Conservation (phyloP, 2,329 filamentous ascomycete genomes). For the Penicillium oxalicum region DNA sequence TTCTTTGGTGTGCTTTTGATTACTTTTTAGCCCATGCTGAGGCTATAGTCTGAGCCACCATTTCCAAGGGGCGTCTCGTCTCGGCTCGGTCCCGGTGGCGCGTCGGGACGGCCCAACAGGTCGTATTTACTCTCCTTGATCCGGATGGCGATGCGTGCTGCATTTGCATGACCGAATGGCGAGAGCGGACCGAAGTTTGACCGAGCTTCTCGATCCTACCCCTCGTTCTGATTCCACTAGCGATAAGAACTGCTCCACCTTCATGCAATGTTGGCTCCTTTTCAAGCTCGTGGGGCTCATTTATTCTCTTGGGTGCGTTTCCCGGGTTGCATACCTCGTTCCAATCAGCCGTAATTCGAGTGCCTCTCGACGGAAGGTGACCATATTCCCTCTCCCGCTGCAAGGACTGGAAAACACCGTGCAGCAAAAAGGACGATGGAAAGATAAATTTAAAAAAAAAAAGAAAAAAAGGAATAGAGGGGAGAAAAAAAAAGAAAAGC, state of each 20-base stretch:
- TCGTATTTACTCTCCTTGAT: no score
- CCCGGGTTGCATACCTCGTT: conserved; percentile 3
- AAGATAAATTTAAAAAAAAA: conserved; percentile 1
- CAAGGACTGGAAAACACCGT: conserved; percentile 12
- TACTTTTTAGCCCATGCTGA: no score
- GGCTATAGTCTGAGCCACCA: no score
- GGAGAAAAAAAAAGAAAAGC: neutral
- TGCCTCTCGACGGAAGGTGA: neutral
- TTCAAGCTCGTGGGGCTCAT: neutral
- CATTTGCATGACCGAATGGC: neutral
- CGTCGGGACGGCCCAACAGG: no score
- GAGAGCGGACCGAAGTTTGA: neutral
- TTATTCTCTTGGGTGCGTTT: conserved; percentile 2
- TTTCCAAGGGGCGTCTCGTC: no score
- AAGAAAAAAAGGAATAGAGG: conserved; percentile 4
- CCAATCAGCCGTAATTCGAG: neutral
- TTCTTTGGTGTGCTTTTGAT: no score
- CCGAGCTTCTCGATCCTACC: neutral
- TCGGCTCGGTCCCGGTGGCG: no score
- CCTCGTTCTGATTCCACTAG: conserved; percentile 6
- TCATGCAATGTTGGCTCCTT: conserved; percentile 2
- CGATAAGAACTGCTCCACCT: conserved; percentile 5
- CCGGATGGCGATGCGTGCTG: no score
- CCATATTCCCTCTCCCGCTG: conserved; percentile 5
- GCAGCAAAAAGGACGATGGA: conserved; percentile 3